phyloP scores from a whole-genome alignment of 352 stramenopile genomes.

The Phytophthora idaei region DNA sequence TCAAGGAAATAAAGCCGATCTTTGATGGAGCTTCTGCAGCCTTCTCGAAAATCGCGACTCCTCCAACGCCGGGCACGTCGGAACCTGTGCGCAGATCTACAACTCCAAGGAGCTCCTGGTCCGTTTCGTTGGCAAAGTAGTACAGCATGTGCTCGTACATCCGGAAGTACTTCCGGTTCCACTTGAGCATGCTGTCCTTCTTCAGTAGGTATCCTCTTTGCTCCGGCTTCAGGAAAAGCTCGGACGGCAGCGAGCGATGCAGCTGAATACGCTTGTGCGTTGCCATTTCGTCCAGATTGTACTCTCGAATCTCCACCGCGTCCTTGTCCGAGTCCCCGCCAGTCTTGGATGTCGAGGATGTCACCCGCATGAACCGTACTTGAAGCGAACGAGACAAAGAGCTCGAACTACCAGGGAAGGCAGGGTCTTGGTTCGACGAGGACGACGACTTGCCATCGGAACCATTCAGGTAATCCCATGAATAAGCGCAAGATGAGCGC shows the following conservation, averaged over 20 bases:
- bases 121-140: constrained; percentile 86
- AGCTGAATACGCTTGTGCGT: constrained; percentile 82
- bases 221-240: constrained; percentile 80
- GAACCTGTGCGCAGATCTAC: constrained; percentile 77
- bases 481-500: constrained; percentile 80
- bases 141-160: constrained; percentile 90
- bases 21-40: constrained; percentile 52
- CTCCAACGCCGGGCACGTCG: constrained; percentile 71
- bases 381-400: constrained; percentile 73
- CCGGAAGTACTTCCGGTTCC: constrained; percentile 90
- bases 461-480: constrained; percentile 84
- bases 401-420: constrained; percentile 60
- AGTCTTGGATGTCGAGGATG: constrained; percentile 63
- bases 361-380: constrained; percentile 90
- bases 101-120: constrained; percentile 85
- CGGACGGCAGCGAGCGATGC: constrained; percentile 78
- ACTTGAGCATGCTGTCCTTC: constrained; percentile 91
- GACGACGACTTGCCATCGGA: constrained; percentile 61
- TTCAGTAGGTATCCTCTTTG: constrained; percentile 84
- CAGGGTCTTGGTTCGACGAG: constrained; percentile 67
- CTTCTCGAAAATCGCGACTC: constrained; percentile 87
- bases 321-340: constrained; percentile 72
- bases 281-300: constrained; percentile 89
- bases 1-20: constrained; percentile 79
- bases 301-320: constrained; percentile 86